Evolutionary conservation across 331 rosid genomes (phyloP).

Genomic region (Acacia pycnantha): DNA sequence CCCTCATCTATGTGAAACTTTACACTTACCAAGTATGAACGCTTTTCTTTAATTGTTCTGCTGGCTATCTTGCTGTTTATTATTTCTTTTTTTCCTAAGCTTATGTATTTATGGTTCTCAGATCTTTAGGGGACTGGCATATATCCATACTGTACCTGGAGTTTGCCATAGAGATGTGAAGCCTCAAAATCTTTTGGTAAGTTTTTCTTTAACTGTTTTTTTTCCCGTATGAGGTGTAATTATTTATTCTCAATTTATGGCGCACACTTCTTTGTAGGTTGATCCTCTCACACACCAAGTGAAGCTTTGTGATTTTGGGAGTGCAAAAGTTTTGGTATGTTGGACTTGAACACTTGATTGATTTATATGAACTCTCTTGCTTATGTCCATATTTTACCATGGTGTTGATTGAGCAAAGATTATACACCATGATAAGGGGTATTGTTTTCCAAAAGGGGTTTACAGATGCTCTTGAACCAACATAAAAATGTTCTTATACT

Average conservation of each 20-base stretch:
- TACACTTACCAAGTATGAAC: slow-evolving; percentile 88
- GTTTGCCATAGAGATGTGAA: slow-evolving; percentile 97
- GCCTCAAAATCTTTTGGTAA: slow-evolving; percentile 94
- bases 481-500: background rate
- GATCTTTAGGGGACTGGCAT: slow-evolving; percentile 96
- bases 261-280: slow-evolving; percentile 47
- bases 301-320: slow-evolving; percentile 96
- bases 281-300: slow-evolving; percentile 95
- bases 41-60: slow-evolving; percentile 11
- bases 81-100: slow-evolving; percentile 7
- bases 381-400: background rate
- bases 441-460: background rate
- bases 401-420: background rate
- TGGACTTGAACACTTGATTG: background rate
- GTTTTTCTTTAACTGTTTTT: slow-evolving; percentile 26
- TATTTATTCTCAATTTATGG: slow-evolving; percentile 17
- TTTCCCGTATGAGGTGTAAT: background rate
- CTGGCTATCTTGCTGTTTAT: background rate
- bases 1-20: slow-evolving; percentile 84
- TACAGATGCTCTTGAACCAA: background rate
- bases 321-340: slow-evolving; percentile 94
- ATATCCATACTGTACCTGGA: slow-evolving; percentile 89
- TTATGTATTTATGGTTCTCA: slow-evolving; percentile 35
- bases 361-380: background rate
- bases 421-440: background rate